phyloP scores from a whole-genome alignment of 305 asterid genomes.

The Fraxinus nigra region DNA sequence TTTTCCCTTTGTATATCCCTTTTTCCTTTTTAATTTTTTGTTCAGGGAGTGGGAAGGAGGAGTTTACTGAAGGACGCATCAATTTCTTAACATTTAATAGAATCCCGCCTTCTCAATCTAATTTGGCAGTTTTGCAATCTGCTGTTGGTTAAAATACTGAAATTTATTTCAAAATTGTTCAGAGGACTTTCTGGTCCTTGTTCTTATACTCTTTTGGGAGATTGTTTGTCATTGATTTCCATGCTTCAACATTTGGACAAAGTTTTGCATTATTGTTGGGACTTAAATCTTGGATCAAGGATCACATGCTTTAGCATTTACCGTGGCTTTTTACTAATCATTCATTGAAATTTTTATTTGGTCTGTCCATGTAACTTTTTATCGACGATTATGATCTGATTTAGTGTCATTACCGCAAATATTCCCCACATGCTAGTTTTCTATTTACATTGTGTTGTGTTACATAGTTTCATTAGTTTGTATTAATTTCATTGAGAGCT shows the following conservation, averaged over 20 bases:
- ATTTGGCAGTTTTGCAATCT: neutral
- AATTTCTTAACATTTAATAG: neutral
- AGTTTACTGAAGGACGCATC: too few relatives aligned
- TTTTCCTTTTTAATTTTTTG: neutral
- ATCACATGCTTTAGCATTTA: neutral
- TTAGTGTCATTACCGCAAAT: neutral
- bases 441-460: neutral
- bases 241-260: neutral
- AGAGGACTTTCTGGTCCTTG: neutral
- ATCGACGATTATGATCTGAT: neutral
- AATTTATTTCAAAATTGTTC: neutral
- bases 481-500: neutral
- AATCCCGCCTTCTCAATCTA: neutral
- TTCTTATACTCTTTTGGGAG: neutral
- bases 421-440: neutral
- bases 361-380: neutral
- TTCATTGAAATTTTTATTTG: neutral
- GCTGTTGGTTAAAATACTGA: neutral
- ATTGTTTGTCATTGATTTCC: neutral
- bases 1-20: neutral
- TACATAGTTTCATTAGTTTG: neutral
- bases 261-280: conserved; percentile 6
- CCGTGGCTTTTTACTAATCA: neutral
- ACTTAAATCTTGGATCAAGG: neutral
- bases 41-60: neutral